Percentiles rank a stretch among this genome's conserved stretches.
These are phyloP conservation scores for Didymella sp. DNA, from an alignment of 2,329 filamentous ascomycete genomes.

Conservation along the genomic window DNA sequence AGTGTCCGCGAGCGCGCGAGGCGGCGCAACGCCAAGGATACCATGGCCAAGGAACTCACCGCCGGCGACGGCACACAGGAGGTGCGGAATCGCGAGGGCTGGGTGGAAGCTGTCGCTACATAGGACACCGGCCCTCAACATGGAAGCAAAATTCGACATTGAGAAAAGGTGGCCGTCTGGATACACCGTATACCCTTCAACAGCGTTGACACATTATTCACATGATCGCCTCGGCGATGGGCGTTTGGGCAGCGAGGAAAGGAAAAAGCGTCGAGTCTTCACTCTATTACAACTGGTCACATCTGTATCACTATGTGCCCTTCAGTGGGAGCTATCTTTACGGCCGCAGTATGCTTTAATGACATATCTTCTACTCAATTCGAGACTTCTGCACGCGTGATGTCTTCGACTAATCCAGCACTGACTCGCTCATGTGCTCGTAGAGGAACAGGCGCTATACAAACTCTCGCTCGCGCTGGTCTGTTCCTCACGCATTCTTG, in stretches of 20 bases:
- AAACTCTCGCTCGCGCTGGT: no score
- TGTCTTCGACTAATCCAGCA: no score
- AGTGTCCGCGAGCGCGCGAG: conserved; percentile 54
- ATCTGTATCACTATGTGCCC: not conserved
- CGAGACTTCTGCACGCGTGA: no score
- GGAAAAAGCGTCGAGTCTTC: not conserved
- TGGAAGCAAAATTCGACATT: no score
- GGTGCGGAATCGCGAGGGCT: conserved; percentile 44
- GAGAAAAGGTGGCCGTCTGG: not conserved
- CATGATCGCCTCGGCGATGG: not conserved
- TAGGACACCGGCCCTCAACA: not conserved
- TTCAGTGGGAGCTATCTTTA: not conserved
- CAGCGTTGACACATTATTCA: not conserved
- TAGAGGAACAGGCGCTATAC: no score
- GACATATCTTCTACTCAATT: not conserved
- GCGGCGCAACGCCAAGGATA: conserved; percentile 49
- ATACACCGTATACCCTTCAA: not conserved
- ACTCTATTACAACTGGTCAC: not conserved
- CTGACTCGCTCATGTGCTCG: no score
- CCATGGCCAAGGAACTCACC: conserved; percentile 40
- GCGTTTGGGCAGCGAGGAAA: not conserved
- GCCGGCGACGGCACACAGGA: conserved; percentile 24
- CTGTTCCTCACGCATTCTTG: no score
- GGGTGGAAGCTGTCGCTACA: conserved; percentile 41
- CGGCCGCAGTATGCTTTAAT: not conserved